These are phyloP conservation scores for Backusella liffmaniae DNA, from an alignment of 192 early-diverging fungal species.

Conservation along the genomic window DNA sequence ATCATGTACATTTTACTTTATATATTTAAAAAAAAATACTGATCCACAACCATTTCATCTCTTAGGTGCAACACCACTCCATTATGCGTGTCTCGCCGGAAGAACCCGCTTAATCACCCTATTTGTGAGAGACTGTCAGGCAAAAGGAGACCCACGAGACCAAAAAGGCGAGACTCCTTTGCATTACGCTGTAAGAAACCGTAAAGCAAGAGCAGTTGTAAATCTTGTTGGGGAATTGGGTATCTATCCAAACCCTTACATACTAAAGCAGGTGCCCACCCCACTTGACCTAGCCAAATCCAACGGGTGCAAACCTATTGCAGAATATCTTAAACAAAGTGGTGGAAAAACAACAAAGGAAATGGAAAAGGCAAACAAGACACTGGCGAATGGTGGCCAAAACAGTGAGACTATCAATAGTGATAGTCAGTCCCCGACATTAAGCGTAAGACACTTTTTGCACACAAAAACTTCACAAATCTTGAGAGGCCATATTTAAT, in stretches of 20 bases:
- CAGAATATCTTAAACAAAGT: conserved; percentile 12
- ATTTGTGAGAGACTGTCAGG: conserved; percentile 16
- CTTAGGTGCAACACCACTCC: conserved; percentile 28
- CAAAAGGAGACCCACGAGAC: conserved; percentile 12
- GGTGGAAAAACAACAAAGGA: conserved; percentile 29
- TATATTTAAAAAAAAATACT: neutral
- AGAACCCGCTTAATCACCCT: conserved; percentile 14
- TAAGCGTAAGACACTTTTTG: neutral
- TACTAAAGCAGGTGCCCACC: conserved; percentile 24
- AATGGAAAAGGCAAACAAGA: conserved; percentile 22
- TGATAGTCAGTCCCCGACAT: neutral
- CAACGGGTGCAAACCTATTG: conserved; percentile 14
- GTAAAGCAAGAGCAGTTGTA: conserved; percentile 12
- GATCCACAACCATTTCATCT: neutral
- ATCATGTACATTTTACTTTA: neutral
- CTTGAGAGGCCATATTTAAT: conserved; percentile 2
- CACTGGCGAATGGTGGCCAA: neutral
- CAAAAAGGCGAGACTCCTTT: conserved; percentile 31
- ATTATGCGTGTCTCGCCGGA: conserved; percentile 26
- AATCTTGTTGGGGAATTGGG: conserved; percentile 23
- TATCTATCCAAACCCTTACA: conserved; percentile 24
- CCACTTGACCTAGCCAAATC: conserved; percentile 28
- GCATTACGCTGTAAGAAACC: conserved; percentile 27
- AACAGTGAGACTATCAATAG: neutral
- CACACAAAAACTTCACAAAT: conserved; percentile 14